Evolutionary conservation across 441 rosid genomes (phyloP).

Genomic region (Bocquillonia castaneifolia): DNA sequence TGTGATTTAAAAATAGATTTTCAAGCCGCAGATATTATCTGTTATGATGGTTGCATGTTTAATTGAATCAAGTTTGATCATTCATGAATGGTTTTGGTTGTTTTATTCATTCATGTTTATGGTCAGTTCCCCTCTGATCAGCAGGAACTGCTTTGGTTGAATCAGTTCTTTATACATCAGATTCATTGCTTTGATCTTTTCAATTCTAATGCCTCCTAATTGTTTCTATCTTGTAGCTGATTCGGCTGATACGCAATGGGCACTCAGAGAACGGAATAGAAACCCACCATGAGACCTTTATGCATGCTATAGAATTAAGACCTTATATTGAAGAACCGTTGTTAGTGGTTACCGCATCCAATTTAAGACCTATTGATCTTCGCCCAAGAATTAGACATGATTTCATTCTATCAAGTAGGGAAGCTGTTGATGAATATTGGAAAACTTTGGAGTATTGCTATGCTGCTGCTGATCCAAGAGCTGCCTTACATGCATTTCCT

Average conservation of each 20-base stretch:
- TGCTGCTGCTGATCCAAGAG: constrained; percentile 81
- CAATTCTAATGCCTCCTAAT: constrained; percentile 21
- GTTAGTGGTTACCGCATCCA: constrained; percentile 47
- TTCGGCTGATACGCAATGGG: constrained; percentile 62
- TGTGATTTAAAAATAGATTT: background rate
- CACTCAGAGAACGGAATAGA: constrained; percentile 45
- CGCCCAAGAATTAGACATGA: constrained; percentile 95
- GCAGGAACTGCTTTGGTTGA: background rate
- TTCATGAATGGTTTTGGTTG: background rate
- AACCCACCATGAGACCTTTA: constrained; percentile 53
- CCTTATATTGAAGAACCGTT: constrained; percentile 92
- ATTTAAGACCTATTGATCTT: constrained; percentile 57
- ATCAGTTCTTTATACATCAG: constrained; percentile 12
- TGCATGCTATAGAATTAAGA: constrained; percentile 80
- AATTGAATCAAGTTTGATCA: constrained; percentile 1
- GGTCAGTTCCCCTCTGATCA: background rate
- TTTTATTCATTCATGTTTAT: background rate
- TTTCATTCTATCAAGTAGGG: constrained; percentile 63
- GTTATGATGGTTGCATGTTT: background rate
- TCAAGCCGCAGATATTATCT: background rate
- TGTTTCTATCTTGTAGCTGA: constrained; percentile 51
- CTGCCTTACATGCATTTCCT: constrained; percentile 89
- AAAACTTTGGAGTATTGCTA: constrained; percentile 90
- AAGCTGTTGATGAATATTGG: constrained; percentile 95
- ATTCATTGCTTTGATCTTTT: constrained; percentile 7